Evolutionary conservation across 176 grass and related monocot species (phyloP), one percentile per base, ranked within the genome.

Genomic region (Bolboschoenus planiculmis): DNA sequence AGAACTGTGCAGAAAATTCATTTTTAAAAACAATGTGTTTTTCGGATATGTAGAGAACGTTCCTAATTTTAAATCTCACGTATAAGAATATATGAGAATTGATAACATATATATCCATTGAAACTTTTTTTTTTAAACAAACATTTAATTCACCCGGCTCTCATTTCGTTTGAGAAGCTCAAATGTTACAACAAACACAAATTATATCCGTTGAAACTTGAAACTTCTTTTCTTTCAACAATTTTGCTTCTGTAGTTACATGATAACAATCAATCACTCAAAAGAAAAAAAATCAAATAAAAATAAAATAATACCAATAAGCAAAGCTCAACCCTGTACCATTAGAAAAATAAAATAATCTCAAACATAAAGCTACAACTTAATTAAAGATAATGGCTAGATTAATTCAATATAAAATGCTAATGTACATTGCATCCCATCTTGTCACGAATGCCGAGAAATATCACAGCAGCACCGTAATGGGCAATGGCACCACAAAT

Each of bases 401-500:
- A 81, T 39, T 30, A 75, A 47, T 18, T 31, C 37, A 74, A 74
- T 74, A 47, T 29, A 29, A 46, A 18, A 5, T 50, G 44, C 71
- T 61, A 81, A 30, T 61, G 56, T 37, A 44, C 36, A 81, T 63
- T 84, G 82, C 93, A 95, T 4, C 85, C 84, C 29, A 89, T 79
- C 77, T 92, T 86, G 64, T 90, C 84, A 37, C 90, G 85, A 59
- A 87, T 86, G 43, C 85, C 80, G 13, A 99, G 53, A 87, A 99
- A 89, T 3, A 99, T 86, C n/a, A 84, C 88, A 24, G 91, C 87
- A 29, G 96, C 92, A 47, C 81, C 87, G 40, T 95, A 95, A 86
- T 99, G 96, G 6, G 91, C 91, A 81, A 99, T 80, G 5, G 96
- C 96, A 33, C 96, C 96, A 85, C 83, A 86, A 72, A 99, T 92